A percentile compares a stretch with the other conserved stretches of the same genome.
These are phyloP conservation scores for Macrocybe gigantea DNA, from an alignment of 768 basidiomycete species.

Conservation along the genomic window DNA sequence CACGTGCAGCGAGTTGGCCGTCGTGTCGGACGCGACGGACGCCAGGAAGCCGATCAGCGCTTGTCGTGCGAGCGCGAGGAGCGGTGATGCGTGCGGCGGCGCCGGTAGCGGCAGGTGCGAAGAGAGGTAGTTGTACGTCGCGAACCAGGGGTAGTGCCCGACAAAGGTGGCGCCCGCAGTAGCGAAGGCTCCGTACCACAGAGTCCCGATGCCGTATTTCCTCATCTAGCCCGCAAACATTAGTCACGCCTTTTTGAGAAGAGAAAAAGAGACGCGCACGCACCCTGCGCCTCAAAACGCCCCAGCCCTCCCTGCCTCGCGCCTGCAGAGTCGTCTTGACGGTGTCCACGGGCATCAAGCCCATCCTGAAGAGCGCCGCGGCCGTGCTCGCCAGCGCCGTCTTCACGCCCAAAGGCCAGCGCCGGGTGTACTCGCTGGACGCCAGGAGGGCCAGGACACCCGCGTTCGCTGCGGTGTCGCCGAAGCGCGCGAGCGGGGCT, in stretches of 20 bases:
- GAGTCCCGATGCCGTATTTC: slow-evolving; percentile 64
- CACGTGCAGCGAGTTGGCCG: slow-evolving; percentile 86
- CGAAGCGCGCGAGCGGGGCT: slow-evolving; percentile 81
- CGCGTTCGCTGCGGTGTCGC: slow-evolving; percentile 92
- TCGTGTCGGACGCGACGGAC: slow-evolving; percentile 77
- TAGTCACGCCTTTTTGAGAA: background rate
- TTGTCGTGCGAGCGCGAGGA: slow-evolving; percentile 47
- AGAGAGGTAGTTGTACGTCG: slow-evolving; percentile 79
- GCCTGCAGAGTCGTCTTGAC: slow-evolving; percentile 95
- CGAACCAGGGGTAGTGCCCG: slow-evolving; percentile 89
- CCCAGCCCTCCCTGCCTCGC: slow-evolving; percentile 66
- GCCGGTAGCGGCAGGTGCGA: slow-evolving; percentile 48
- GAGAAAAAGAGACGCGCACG: slow-evolving; percentile 8
- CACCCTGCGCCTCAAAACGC: slow-evolving; percentile 63
- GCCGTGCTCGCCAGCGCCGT: slow-evolving; percentile 74
- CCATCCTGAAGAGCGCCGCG: slow-evolving; percentile 83
- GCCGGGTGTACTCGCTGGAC: slow-evolving; percentile 65
- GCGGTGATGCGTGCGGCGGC: slow-evolving; percentile 45
- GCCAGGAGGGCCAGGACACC: slow-evolving; percentile 84
- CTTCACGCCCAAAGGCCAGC: slow-evolving; percentile 61
- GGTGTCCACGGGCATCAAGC: slow-evolving; percentile 91
- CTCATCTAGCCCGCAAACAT: slow-evolving; percentile 41
- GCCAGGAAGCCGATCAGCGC: slow-evolving; percentile 91
- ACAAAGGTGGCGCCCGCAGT: slow-evolving; percentile 94
- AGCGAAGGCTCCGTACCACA: slow-evolving; percentile 91